Evolutionary conservation across 805 yeast genomes (phyloP), one percentile per base, ranked within the genome.

Genomic region (Saccharomycopsis capsularis): DNA sequence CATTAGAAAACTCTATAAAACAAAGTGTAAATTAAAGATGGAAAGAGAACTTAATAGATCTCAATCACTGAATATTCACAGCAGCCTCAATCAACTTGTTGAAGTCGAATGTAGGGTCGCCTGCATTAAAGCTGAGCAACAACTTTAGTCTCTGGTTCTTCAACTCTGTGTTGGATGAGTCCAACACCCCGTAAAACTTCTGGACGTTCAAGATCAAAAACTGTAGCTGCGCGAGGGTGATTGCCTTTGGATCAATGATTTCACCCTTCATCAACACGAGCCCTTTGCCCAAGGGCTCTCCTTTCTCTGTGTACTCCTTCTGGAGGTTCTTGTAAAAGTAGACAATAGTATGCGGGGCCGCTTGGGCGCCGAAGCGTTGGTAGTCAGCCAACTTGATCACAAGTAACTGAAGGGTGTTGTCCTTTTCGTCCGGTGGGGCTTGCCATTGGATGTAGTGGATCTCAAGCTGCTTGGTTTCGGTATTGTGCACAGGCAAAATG

Each of bases 251-350:
- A 21, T 46, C 48, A 30, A 49, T 23, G 16, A 52, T 49, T 34
- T 52, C 53, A 3, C 55, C 55, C 40, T 50, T 49, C 55, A 52
- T 52, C 9, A 52, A 32, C 23, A 52, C 53, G n/a, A 52, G 22
- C 13, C 46, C 50, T 42, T 50, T 50, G 44, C 39, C 24, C 9
- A 50, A 42, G 3, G 30, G 19, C 11, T 39, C 24, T 13, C 11
- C 25, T 16, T 37, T 44, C 18, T 36, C 37, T 21, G 27, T 22
- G 23, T 25, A 40, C 13, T 27, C 13, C 3, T 39, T 23, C 4
- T 16, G 21, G 11, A 52, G 40, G 21, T 52, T 51, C 40, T 49
- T 48, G 35, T 49, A 52, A 24, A 52, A 52, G 19, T 27, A 42
- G 27, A 52, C 24, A 21, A 49, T 47, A 1, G 55, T 40, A 37